Evolutionary conservation across 2,329 filamentous ascomycete species (phyloP).

Genomic region (Trichoderma sp.): DNA sequence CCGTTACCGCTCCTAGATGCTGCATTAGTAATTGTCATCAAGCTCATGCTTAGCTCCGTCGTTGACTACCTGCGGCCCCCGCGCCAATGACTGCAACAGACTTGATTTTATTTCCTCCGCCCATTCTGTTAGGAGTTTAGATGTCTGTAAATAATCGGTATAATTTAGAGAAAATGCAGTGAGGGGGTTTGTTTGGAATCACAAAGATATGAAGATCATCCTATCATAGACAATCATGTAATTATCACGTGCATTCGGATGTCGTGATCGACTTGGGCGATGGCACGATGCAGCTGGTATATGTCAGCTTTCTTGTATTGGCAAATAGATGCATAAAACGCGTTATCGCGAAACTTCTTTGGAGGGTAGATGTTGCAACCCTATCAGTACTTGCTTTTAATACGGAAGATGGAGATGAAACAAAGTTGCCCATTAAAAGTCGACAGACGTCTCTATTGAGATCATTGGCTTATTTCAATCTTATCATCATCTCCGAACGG

Average conservation of each 20-base stretch:
- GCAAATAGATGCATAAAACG: conserved; percentile 7
- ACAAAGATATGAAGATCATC: neutral
- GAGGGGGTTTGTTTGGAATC: neutral
- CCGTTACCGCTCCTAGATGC: conserved; percentile 44
- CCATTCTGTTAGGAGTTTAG: neutral
- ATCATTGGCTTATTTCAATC: neutral
- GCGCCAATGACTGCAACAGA: conserved; percentile 20
- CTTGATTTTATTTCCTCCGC: conserved; percentile 20
- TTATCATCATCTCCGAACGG: neutral
- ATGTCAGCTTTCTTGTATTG: conserved; percentile 9
- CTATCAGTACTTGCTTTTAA: neutral
- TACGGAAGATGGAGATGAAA: neutral
- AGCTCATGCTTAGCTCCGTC: neutral
- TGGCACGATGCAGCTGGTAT: conserved; percentile 8
- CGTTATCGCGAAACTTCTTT: neutral
- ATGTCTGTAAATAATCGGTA: neutral
- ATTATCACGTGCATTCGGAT: conserved; percentile 18
- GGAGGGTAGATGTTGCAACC: neutral
- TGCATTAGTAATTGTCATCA: conserved; percentile 15
- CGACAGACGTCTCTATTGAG: neutral
- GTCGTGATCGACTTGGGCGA: conserved; percentile 19
- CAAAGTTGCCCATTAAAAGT: neutral
- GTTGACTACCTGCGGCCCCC: conserved; percentile 18
- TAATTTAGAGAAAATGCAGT: neutral
- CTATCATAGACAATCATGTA: neutral